These are phyloP conservation scores for Citrus australasica DNA, from an alignment of 345 rosid species.

Conservation along the genomic window DNA sequence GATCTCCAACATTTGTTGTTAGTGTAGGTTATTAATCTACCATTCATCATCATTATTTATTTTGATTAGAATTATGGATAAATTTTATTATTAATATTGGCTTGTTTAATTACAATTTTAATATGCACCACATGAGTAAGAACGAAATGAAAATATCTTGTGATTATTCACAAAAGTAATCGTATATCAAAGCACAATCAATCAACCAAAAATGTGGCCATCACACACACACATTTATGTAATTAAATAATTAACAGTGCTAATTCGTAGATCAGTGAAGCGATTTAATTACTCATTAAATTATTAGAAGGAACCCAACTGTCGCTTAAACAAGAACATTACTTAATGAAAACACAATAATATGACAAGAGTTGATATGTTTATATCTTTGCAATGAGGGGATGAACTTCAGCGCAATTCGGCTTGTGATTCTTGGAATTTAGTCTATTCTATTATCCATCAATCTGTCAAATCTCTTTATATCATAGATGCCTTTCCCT, in stretches of 20 bases:
- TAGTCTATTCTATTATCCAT: neutral
- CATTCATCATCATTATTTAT: neutral
- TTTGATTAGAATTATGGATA: neutral
- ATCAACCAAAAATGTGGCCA: constrained; percentile 8
- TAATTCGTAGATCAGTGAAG: neutral
- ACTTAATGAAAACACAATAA: neutral
- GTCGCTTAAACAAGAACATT: neutral
- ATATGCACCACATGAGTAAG: neutral
- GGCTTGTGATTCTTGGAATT: neutral
- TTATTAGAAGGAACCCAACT: constrained; percentile 2
- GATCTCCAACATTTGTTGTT: neutral
- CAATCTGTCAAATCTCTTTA: neutral
- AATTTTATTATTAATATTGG: too few species aligned
- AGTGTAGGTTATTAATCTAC: neutral
- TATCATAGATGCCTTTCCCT: neutral
- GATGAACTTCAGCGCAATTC: neutral
- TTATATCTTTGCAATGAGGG: neutral
- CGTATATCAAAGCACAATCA: neutral
- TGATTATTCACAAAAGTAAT: too few species aligned
- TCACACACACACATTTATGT: neutral
- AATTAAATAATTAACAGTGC: neutral
- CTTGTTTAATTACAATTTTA: neutral
- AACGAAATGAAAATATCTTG: neutral
- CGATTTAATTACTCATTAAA: neutral
- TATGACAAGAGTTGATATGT: neutral